A percentile compares a stretch with the other conserved stretches of the same genome.
phyloP scores from a whole-genome alignment of 176 grass and related monocot genomes.

The Oryza meyeriana region DNA sequence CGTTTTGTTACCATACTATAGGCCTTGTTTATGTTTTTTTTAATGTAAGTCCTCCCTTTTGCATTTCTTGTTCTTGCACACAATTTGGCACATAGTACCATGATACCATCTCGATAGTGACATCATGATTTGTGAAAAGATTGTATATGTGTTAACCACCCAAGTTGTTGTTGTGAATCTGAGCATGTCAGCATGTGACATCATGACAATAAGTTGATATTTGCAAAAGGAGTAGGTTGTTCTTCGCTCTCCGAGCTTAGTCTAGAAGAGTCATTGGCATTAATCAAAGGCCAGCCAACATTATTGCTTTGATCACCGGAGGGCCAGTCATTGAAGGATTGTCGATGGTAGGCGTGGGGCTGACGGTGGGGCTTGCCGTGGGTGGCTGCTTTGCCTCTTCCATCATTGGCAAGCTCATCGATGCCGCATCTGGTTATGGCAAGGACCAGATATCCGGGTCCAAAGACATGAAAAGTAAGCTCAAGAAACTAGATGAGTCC shows the following conservation, averaged over 20 bases:
- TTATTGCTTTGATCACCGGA: background rate
- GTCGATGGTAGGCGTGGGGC: background rate
- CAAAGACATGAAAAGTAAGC: background rate
- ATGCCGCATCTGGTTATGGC: background rate
- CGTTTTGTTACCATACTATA: background rate
- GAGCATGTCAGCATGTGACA: background rate
- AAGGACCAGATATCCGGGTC: constrained; percentile 13
- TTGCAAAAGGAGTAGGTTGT: background rate
- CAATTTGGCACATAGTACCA: background rate
- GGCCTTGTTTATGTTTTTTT: background rate
- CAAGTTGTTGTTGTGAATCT: background rate
- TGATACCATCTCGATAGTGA: background rate
- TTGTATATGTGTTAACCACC: background rate
- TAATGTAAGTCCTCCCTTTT: background rate
- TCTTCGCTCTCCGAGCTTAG: too few species aligned
- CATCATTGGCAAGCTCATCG: background rate
- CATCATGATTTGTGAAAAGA: background rate
- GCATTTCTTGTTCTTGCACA: background rate
- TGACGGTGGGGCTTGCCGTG: background rate
- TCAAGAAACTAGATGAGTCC: background rate
- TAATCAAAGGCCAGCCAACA: background rate
- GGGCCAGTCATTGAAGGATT: background rate
- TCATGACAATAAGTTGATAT: background rate
- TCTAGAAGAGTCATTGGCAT: background rate
- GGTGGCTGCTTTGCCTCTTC: background rate